phyloP scores from a whole-genome alignment of 2,329 filamentous ascomycete species.

The Xylaria multiplex region DNA sequence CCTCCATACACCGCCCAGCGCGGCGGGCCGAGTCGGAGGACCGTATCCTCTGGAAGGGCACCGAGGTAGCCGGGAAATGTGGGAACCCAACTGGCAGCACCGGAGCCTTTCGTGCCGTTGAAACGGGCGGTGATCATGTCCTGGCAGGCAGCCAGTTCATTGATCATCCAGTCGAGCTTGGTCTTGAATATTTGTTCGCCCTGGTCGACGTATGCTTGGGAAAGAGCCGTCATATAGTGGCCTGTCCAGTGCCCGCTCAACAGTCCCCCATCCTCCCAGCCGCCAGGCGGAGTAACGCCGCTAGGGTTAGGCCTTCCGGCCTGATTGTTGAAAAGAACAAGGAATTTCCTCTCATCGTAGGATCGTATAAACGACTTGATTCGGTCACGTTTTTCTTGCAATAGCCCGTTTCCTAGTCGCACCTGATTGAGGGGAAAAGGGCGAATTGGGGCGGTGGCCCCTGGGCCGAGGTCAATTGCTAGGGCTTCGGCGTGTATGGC shows the following conservation, averaged over 20 bases:
- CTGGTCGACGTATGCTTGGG: slow-evolving; percentile 49
- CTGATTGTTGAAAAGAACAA: slow-evolving; percentile 50
- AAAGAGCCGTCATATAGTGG: slow-evolving; percentile 49
- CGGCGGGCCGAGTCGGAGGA: slow-evolving; percentile 48
- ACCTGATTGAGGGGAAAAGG: slow-evolving; percentile 50
- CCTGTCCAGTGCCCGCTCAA: slow-evolving; percentile 51
- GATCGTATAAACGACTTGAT: slow-evolving; percentile 46
- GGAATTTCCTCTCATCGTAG: slow-evolving; percentile 47
- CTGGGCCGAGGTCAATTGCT: slow-evolving; percentile 43
- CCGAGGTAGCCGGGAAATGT: slow-evolving; percentile 48
- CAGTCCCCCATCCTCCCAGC: slow-evolving; percentile 51
- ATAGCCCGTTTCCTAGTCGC: slow-evolving; percentile 44
- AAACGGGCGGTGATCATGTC: slow-evolving; percentile 48
- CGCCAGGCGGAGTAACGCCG: slow-evolving; percentile 44
- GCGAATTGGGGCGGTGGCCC: slow-evolving; percentile 47
- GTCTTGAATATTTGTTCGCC: slow-evolving; percentile 46
- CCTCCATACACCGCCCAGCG: slow-evolving; percentile 49
- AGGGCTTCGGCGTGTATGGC: slow-evolving; percentile 18
- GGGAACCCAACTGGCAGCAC: slow-evolving; percentile 44
- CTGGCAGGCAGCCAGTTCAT: slow-evolving; percentile 46
- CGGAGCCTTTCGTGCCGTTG: slow-evolving; percentile 29
- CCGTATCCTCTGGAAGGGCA: slow-evolving; percentile 49
- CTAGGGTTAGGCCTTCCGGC: slow-evolving; percentile 46
- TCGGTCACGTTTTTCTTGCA: slow-evolving; percentile 50
- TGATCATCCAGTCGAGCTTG: slow-evolving; percentile 51